Percentiles rank a stretch among this genome's conserved stretches.
phyloP scores from a whole-genome alignment of 2,329 filamentous ascomycete genomes.

The Botrytis fabae region DNA sequence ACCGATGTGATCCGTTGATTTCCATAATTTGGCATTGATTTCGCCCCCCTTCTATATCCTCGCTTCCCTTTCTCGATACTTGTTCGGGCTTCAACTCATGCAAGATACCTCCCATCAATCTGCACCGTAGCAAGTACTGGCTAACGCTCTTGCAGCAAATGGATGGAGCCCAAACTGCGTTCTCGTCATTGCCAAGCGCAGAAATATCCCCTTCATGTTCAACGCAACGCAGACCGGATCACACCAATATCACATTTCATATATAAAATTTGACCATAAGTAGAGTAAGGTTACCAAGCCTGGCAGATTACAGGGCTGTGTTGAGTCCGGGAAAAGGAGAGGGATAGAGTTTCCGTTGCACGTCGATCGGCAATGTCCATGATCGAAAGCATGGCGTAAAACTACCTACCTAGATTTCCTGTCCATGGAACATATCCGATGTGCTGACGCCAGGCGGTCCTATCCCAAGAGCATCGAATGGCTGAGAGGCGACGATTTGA shows the following conservation, averaged over 20 bases:
- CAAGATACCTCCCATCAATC: slow-evolving; percentile 8
- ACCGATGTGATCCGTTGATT: slow-evolving; percentile 13
- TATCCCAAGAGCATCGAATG: slow-evolving; percentile 11
- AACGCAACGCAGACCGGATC: neutral
- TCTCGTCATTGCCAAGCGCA: slow-evolving; percentile 6
- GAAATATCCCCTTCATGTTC: neutral
- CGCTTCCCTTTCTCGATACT: slow-evolving; percentile 1
- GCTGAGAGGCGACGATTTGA: slow-evolving; percentile 1
- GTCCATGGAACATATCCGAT: slow-evolving; percentile 7
- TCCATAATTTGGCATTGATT: neutral
- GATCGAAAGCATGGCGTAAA: neutral
- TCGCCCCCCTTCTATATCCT: neutral
- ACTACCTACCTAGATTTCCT: neutral
- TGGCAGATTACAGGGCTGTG: neutral
- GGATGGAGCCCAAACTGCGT: neutral
- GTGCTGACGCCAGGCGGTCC: slow-evolving; percentile 2
- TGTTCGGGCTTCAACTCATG: slow-evolving; percentile 9
- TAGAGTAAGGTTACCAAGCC: slow-evolving; percentile 13
- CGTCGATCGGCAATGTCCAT: neutral
- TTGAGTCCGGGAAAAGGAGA: neutral
- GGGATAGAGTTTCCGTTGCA: neutral
- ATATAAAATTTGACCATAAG: neutral
- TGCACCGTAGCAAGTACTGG: neutral
- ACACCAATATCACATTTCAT: slow-evolving; percentile 10
- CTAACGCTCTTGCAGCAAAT: slow-evolving; percentile 14